Evolutionary conservation across 306 rosid species (phyloP).

Genomic region (Macrotyloma uniflorum): DNA sequence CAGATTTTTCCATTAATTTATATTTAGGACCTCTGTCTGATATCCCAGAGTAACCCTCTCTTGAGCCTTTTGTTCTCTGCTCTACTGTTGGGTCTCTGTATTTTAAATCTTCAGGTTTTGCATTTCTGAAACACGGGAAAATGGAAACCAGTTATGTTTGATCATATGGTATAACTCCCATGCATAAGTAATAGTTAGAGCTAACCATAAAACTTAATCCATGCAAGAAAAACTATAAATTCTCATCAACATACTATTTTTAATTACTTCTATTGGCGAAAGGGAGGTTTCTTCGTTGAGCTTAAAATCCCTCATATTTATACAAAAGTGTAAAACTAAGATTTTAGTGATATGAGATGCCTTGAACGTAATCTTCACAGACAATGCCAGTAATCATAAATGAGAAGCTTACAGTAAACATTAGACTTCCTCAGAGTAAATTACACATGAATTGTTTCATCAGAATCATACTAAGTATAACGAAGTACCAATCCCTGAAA

Average conservation of each 20-base stretch:
- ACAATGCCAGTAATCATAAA: conserved; percentile 2
- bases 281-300: background rate
- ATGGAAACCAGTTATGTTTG: conserved; percentile 20
- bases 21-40: conserved; percentile 73
- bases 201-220: conserved; percentile 24
- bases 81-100: conserved; percentile 65
- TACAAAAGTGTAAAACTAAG: background rate
- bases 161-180: conserved; percentile 18
- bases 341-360: background rate
- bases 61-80: conserved; percentile 63
- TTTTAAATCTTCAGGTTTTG: conserved; percentile 65
- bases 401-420: background rate
- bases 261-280: background rate
- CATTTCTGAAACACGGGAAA: conserved; percentile 57
- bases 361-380: background rate
- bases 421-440: conserved; percentile 16
- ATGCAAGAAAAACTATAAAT: conserved; percentile 7
- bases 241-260: conserved; percentile 19
- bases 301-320: background rate
- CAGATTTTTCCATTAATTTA: conserved; percentile 65
- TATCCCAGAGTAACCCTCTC: conserved; percentile 65
- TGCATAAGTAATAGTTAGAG: background rate
- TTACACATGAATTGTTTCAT: background rate
- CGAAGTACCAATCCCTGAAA: conserved; percentile 10
- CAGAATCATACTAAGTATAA: conserved; percentile 2